Evolutionary conservation across 768 basidiomycete genomes (phyloP).

Genomic region (Macrolepiota dolichaula): DNA sequence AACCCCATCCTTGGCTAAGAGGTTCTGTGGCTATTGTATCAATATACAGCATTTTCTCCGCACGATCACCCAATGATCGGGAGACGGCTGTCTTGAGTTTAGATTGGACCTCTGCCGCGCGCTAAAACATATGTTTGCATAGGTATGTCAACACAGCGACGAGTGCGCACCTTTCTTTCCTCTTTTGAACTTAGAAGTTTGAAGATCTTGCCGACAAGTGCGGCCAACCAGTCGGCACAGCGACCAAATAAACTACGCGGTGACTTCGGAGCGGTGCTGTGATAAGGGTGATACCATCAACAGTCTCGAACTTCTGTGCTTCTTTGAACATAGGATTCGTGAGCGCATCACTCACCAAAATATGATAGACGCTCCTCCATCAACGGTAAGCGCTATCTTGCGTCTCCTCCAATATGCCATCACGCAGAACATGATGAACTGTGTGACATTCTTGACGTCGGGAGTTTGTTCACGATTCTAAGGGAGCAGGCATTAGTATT

Average conservation of each 20-base stretch:
- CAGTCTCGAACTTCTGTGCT: neutral
- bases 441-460: constrained; percentile 6
- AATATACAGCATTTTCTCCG: constrained; percentile 20
- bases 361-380: constrained; percentile 16
- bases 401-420: constrained; percentile 14
- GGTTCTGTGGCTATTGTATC: constrained; percentile 19
- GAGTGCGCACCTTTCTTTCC: constrained; percentile 1
- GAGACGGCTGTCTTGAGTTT: constrained; percentile 14
- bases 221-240: neutral
- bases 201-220: neutral
- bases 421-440: constrained; percentile 12
- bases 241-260: neutral
- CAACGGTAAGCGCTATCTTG: constrained; percentile 19
- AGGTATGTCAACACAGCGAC: neutral
- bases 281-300: neutral
- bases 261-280: neutral
- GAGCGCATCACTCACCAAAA: constrained; percentile 16
- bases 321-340: neutral
- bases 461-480: constrained; percentile 13
- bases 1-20: constrained; percentile 18
- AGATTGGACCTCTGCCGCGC: constrained; percentile 15
- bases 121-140: constrained; percentile 11
- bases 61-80: constrained; percentile 15
- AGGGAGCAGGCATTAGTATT: neutral
- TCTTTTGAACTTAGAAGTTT: neutral